Evolutionary conservation across 23 red algal genomes (phyloP), one percentile per base, ranked within the genome.

Genomic region (Gracilaria caudata): DNA sequence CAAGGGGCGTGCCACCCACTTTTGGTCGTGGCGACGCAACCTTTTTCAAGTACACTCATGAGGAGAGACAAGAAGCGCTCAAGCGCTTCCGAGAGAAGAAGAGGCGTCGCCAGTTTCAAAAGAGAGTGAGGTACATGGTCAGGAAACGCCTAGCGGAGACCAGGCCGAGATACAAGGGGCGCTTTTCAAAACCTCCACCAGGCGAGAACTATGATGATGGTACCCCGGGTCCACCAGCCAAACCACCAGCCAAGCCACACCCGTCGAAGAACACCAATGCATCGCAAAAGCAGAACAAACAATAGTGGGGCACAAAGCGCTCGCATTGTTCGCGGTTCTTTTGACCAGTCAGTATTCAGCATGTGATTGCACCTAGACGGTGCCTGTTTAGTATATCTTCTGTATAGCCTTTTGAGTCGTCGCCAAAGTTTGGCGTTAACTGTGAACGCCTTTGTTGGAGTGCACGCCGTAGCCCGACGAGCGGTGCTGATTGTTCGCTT

Each of bases 41-140:
- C n/a, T 78, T 79, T 24, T 89, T 89, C 74, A 77, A 75, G 65
- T 91, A 91, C 65, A 74, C 76, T 8, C 51, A 60, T n/a, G 87
- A 71, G 65, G 87, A 91, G 40, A 61, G 95, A 56, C 65, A 81
- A 76, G 91, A 88, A 39, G 95, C 95, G 12, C 82, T 98, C n/a
- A 76, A 86, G 30, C 77, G 94, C 14, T 98, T 93, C 76, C 92
- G 89, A 17, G 84, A 94, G 53, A 98, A 98, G 80, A 94, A 90
- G 49, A 72, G 88, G 24, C 90, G 86, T 64, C 90, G 95, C 21
- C 82, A 77, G 43, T 98, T 92, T 43, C 44, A 63, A 40, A 98
- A 94, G 58, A 84, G 78, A 16, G 83, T 98, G 13, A 74, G 95
- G 20, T 98, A 98, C 79, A 84, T 73, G 34, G 90, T 92, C 10